Evolutionary conservation across 768 basidiomycete genomes (phyloP).

Genomic region (Calocera cornea): DNA sequence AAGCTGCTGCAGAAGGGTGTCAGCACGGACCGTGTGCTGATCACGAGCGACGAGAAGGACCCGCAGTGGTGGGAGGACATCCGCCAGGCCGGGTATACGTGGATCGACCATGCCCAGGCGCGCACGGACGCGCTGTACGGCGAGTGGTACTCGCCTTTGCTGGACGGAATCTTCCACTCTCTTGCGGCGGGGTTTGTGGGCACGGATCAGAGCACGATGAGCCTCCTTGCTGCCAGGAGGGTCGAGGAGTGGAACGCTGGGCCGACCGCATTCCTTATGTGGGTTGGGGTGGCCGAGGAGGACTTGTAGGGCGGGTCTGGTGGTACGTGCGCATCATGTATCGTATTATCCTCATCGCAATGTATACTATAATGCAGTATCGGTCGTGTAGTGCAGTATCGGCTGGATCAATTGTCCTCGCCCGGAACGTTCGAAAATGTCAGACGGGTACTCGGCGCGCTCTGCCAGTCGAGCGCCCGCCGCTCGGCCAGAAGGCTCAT

Average conservation of each 20-base stretch:
- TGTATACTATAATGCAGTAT: too few relatives aligned
- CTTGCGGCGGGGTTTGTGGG: conserved; percentile 56
- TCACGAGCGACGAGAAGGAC: conserved; percentile 1
- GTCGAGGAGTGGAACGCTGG: conserved; percentile 56
- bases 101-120: neutral
- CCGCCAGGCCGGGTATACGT: neutral
- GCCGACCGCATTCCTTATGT: neutral
- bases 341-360: too few relatives aligned
- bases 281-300: neutral
- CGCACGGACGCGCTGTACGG: neutral
- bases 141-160: conserved; percentile 41
- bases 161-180: conserved; percentile 62
- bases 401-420: neutral
- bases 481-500: conserved; percentile 53
- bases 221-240: conserved; percentile 47
- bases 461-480: conserved; percentile 38
- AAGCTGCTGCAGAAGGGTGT: neutral
- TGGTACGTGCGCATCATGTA: too few relatives aligned
- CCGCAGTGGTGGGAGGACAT: neutral
- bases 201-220: conserved; percentile 59
- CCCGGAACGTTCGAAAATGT: neutral
- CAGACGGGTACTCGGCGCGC: too few relatives aligned
- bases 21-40: neutral
- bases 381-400: too few relatives aligned
- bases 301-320: neutral